Base-by-base conservation (phyloP, 2,329 filamentous ascomycete species). In the Botrytis squamosa region DNA sequence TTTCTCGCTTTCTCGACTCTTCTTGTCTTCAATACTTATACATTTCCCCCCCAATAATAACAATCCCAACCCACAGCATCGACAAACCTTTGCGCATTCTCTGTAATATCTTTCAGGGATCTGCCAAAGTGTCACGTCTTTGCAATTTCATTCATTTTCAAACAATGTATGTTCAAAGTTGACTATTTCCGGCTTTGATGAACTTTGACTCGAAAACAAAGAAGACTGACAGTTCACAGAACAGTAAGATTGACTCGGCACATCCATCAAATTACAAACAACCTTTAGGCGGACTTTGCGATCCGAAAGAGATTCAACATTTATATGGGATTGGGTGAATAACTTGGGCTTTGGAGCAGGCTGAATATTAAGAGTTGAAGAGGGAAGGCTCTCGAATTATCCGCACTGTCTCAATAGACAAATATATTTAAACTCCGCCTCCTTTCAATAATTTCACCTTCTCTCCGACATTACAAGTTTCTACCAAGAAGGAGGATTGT, bases 81-180 rank as follows among this genome's bases (percentile, higher is more conserved):
- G 78, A 77, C 71, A 78, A 73, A 75, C 75, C 79, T 81, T 78
- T 79, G 78, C 68, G 79, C 77, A 76, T 77, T 75, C 78, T 80
- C 79, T 80, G 77, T 77, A 75, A 78, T 74, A 20, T 69, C 55
- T 72, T 74, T 74, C 78, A 80, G 80, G 78, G 80, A 73, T 77
- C 76, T 77, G 76, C 79, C 79, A 77, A 77, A 80, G 80, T 71
- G 76, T 79, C 74, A 63, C 68, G 78, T 80, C 78, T 74, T 80
- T 81, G 80, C 77, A 44, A 74, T 68, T 72, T 75, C 74, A 77
- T 78, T 78, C 79, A 76, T 76, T 80, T 79, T 75, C 75, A 76
- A 46, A 74, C 76, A 77, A 74, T 74, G 79, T 80, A 79, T 73
- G 77, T 79, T 59, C 29, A 69, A 44, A 70, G 49, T 59, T 22